Percentiles rank a stretch among this genome's conserved stretches.
These are phyloP conservation scores for Amanita jacksonii DNA, from an alignment of 768 basidiomycete genomes.

Conservation along the genomic window DNA sequence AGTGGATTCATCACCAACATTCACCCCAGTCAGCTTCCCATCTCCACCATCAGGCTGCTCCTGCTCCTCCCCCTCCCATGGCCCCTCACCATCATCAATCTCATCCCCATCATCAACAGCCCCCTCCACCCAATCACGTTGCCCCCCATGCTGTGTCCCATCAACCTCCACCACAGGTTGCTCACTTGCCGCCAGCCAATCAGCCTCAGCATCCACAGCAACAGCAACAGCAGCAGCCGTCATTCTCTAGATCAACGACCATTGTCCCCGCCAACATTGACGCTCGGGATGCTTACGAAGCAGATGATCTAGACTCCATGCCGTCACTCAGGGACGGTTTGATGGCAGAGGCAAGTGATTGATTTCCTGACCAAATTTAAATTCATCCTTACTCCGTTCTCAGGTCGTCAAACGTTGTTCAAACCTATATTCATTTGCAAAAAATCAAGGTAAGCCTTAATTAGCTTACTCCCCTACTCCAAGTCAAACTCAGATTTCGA, in stretches of 20 bases:
- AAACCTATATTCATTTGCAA: constrained; percentile 54
- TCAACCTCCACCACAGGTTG: constrained; percentile 12
- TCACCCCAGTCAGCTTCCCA: constrained; percentile 15
- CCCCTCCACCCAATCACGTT: constrained; percentile 13
- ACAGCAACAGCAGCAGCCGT: constrained; percentile 13
- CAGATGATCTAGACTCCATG: constrained; percentile 26
- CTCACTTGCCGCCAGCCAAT: constrained; percentile 11
- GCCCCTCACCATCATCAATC: constrained; percentile 15
- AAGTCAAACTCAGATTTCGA: constrained; percentile 16
- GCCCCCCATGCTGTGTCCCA: constrained; percentile 13
- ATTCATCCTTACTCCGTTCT: constrained; percentile 9
- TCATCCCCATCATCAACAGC: constrained; percentile 16
- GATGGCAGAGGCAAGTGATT: constrained; percentile 32
- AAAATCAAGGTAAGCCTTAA: constrained; percentile 46
- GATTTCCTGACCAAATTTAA: constrained; percentile 2
- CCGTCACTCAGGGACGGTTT: constrained; percentile 26
- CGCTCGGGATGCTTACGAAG: constrained; percentile 25
- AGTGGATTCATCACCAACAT: constrained; percentile 28
- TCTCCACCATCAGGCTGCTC: constrained; percentile 15
- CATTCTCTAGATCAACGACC: constrained; percentile 30
- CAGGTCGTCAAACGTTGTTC: constrained; percentile 57
- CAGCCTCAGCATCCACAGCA: constrained; percentile 11
- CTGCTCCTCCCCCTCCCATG: constrained; percentile 14
- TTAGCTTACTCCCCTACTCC: constrained; percentile 6
- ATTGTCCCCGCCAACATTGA: constrained; percentile 35